Conservation (phyloP, 345 rosid species). For the Salix exigua region DNA sequence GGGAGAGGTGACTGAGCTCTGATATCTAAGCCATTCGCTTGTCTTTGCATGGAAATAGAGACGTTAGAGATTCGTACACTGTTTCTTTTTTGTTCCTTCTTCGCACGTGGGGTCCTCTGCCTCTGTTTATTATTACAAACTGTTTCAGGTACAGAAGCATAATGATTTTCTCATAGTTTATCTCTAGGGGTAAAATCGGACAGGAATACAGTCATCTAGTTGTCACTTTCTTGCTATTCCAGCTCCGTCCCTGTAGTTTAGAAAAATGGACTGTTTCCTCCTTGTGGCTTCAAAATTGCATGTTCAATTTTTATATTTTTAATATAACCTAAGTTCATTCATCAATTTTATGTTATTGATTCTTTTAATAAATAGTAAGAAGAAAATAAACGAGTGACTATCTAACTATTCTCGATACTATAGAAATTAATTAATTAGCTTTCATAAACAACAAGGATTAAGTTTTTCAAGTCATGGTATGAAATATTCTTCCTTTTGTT, state of each 20-base stretch:
- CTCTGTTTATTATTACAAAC: background rate
- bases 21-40: background rate
- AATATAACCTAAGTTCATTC: background rate
- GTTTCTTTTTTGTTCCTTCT: background rate
- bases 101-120: conserved; percentile 15
- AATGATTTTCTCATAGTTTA: background rate
- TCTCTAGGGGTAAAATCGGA: background rate
- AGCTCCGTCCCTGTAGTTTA: background rate
- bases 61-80: conserved; percentile 24
- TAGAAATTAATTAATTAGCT: too few species aligned
- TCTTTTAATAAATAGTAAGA: too few species aligned
- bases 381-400: too few species aligned
- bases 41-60: conserved; percentile 23
- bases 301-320: background rate
- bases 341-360: background rate
- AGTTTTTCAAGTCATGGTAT: too few species aligned
- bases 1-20: background rate
- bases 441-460: background rate
- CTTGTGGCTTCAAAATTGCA: background rate
- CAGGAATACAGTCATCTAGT: background rate
- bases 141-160: background rate
- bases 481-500: too few species aligned
- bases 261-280: background rate
- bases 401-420: background rate
- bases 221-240: background rate